Base-by-base conservation (phyloP, 345 rosid species). In the Euphorbia lathyris region DNA sequence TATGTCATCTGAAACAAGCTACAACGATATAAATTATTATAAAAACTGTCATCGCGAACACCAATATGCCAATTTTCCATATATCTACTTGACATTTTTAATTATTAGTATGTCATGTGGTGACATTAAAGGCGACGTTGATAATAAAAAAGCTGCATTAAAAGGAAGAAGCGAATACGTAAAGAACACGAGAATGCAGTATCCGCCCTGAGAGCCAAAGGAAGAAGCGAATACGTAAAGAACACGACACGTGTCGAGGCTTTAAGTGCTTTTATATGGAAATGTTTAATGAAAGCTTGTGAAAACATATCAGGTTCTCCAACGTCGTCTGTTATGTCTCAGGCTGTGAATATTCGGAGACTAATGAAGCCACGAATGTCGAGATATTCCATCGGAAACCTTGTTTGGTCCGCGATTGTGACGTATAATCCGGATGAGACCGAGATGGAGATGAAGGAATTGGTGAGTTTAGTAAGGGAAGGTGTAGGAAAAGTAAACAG, bases 321-420 rank as follows among this genome's bases (percentile, higher is more conserved):
- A 22, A 56, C 45, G 19, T 50, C 63, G 26, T 56, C 64, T 10
- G 0, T 30, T 8, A 0, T 58, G 1, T 11, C 9, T 6, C 69
- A 65, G 7, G 12, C 30, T 26, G 70, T 65, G 45, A 65, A 72
- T 25, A 56, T 72, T 26, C 16, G 58, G 0, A n/a, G 56, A 17
- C 19, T 22, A 53, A 43, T 30, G 25, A 57, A 29, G n/a, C n/a
- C n/a, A n/a, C n/a, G n/a, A n/a, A n/a, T n/a, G n/a, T n/a, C n/a
- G n/a, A n/a, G n/a, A n/a, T n/a, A 62, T 36, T 56, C 70, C 7
- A 9, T 72, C 19, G 76, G 76, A 26, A 72, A 72, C 45, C 58
- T 29, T 25, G 11, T 65, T 4, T 58, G 52, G 47, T 29, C 14
- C 23, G 65, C 65, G 11, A 43, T 20, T n/a, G 57, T 64, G 7